phyloP scores from a whole-genome alignment of 768 basidiomycete genomes.

The Terana coerulea region DNA sequence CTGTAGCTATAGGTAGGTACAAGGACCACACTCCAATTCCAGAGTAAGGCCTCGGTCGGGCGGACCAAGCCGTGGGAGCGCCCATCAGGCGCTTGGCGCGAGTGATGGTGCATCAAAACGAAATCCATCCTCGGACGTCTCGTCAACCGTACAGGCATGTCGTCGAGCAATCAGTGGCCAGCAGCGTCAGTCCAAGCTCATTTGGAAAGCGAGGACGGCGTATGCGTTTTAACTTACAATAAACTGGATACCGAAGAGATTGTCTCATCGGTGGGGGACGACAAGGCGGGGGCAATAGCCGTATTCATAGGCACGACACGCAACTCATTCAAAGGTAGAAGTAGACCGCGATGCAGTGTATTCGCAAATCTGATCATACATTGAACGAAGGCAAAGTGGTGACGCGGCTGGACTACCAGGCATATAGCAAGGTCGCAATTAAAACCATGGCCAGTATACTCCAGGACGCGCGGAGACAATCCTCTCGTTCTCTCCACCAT shows the following conservation, averaged over 20 bases:
- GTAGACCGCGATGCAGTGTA: neutral
- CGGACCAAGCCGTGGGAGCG: too few relatives aligned
- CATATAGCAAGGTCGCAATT: constrained; percentile 76
- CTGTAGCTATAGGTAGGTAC: too few relatives aligned
- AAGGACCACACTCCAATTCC: too few relatives aligned
- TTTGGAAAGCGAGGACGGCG: constrained; percentile 41
- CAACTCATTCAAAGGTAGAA: constrained; percentile 75
- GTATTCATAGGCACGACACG: constrained; percentile 85
- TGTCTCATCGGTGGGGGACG: constrained; percentile 57
- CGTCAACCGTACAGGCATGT: constrained; percentile 5
- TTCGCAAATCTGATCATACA: neutral
- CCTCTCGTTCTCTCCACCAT: constrained; percentile 38
- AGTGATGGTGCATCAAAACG: too few relatives aligned
- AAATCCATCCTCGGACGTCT: too few relatives aligned
- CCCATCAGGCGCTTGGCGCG: too few relatives aligned
- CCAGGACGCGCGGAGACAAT: constrained; percentile 37
- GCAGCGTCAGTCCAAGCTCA: constrained; percentile 39
- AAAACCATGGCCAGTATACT: constrained; percentile 70
- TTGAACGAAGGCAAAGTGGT: constrained; percentile 57
- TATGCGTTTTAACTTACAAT: constrained; percentile 56
- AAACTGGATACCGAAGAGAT: constrained; percentile 55
- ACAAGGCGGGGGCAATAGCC: constrained; percentile 66
- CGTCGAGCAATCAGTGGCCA: constrained; percentile 4
- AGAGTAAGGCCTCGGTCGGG: too few relatives aligned
- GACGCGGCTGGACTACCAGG: constrained; percentile 75